These are phyloP conservation scores for Cercospora sesami DNA, from an alignment of 2,329 filamentous ascomycete genomes.

Conservation along the genomic window DNA sequence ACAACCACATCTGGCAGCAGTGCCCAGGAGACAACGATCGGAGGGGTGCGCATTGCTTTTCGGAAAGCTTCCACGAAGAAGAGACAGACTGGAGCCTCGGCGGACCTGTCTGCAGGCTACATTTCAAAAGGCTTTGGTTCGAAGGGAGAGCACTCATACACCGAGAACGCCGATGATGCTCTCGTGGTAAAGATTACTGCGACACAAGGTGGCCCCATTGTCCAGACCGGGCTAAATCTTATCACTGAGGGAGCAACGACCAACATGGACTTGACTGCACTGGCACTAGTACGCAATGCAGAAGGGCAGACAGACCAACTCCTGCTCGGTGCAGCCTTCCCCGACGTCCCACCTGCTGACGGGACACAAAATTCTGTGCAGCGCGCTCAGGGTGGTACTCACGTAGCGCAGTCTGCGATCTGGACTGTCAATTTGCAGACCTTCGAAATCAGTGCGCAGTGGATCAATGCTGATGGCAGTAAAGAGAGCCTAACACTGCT, in stretches of 20 bases:
- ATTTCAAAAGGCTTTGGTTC: not conserved
- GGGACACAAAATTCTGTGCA: not conserved
- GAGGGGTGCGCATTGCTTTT: not conserved
- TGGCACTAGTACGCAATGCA: constrained; percentile 2
- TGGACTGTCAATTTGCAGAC: constrained; percentile 6
- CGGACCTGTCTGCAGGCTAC: not conserved
- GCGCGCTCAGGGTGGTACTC: not conserved
- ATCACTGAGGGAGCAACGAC: not conserved
- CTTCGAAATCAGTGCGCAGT: constrained; percentile 3
- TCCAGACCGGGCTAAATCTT: not conserved
- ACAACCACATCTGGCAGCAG: not conserved
- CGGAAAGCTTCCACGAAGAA: not conserved
- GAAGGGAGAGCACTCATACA: not conserved
- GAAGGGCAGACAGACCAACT: not conserved
- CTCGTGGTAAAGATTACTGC: not conserved
- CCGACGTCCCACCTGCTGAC: not conserved
- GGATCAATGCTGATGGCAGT: not conserved
- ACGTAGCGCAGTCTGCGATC: constrained; percentile 2
- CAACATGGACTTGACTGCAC: not conserved
- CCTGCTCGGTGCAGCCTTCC: not conserved
- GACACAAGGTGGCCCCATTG: not conserved
- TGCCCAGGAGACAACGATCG: not conserved
- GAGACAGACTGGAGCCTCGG: not conserved
- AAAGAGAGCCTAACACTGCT: not conserved
- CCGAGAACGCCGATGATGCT: not conserved